phyloP scores from a whole-genome alignment of 2,329 filamentous ascomycete genomes.

The Beauveria bassiana region DNA sequence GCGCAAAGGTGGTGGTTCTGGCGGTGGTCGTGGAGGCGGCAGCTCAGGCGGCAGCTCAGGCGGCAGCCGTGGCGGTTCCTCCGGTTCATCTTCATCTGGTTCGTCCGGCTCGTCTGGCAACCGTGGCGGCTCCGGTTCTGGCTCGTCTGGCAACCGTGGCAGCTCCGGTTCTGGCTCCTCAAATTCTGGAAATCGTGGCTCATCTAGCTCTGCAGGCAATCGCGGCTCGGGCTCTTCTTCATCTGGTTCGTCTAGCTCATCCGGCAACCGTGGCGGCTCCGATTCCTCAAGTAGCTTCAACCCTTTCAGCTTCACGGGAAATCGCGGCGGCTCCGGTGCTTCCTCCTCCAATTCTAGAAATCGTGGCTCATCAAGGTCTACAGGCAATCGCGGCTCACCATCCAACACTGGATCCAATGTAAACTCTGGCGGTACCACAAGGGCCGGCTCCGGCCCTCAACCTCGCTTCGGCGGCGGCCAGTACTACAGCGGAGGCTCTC shows the following conservation, averaged over 20 bases:
- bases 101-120: background rate
- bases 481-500: conserved; percentile 61
- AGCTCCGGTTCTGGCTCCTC: background rate
- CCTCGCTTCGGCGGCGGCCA: conserved; percentile 53
- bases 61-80: background rate
- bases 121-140: background rate
- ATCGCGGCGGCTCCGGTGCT: conserved; percentile 14
- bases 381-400: conserved; percentile 14
- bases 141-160: background rate
- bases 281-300: background rate
- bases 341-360: conserved; percentile 10
- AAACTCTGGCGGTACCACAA: conserved; percentile 44
- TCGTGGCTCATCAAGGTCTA: conserved; percentile 10
- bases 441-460: conserved; percentile 47
- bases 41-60: background rate
- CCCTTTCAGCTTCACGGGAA: background rate
- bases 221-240: background rate
- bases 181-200: background rate
- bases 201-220: background rate
- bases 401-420: conserved; percentile 21
- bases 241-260: background rate
- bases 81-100: background rate
- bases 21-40: background rate
- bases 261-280: background rate
- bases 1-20: conserved; percentile 27